These are phyloP conservation scores for Coniferiporia weirii DNA, from an alignment of 1,284 basidiomycete genomes.

Conservation along the genomic window DNA sequence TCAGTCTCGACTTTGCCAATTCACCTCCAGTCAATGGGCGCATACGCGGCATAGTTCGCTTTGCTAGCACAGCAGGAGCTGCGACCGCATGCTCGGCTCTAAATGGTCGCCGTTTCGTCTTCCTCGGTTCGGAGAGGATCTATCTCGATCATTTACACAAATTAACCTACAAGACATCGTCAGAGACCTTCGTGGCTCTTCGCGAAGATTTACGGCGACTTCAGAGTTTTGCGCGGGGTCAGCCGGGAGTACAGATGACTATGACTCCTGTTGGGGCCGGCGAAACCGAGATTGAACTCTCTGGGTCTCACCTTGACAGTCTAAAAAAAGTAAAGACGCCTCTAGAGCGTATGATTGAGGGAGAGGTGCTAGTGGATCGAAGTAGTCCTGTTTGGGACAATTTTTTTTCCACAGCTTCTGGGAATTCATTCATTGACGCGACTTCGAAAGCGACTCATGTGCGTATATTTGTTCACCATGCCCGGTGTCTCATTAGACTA, in stretches of 20 bases:
- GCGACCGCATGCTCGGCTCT: slow-evolving; percentile 6
- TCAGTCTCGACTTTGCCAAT: slow-evolving; percentile 7
- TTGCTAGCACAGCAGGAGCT: slow-evolving; percentile 6
- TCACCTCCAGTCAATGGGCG: slow-evolving; percentile 3
- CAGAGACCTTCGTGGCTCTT: background rate
- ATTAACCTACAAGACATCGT: slow-evolving; percentile 8
- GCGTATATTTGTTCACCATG: slow-evolving; percentile 37
- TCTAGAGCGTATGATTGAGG: slow-evolving; percentile 53
- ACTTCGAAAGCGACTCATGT: slow-evolving; percentile 38
- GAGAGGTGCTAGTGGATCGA: slow-evolving; percentile 48
- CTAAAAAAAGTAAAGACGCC: slow-evolving; percentile 41
- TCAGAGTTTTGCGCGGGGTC: background rate
- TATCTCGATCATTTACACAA: slow-evolving; percentile 11
- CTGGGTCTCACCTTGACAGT: slow-evolving; percentile 6
- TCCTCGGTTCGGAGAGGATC: slow-evolving; percentile 10
- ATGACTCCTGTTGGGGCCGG: background rate
- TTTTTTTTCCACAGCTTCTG: slow-evolving; percentile 43
- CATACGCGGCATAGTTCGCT: slow-evolving; percentile 4
- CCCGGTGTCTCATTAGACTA: slow-evolving; percentile 43
- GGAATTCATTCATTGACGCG: slow-evolving; percentile 38
- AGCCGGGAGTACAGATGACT: slow-evolving; percentile 10
- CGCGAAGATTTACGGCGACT: background rate
- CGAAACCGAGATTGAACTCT: slow-evolving; percentile 6
- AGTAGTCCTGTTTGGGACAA: slow-evolving; percentile 56
- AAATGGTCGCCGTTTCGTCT: slow-evolving; percentile 5